A percentile compares a stretch with the other conserved stretches of the same genome.
Evolutionary conservation across 768 basidiomycete species (phyloP).

Genomic region (Lentinula sp.): DNA sequence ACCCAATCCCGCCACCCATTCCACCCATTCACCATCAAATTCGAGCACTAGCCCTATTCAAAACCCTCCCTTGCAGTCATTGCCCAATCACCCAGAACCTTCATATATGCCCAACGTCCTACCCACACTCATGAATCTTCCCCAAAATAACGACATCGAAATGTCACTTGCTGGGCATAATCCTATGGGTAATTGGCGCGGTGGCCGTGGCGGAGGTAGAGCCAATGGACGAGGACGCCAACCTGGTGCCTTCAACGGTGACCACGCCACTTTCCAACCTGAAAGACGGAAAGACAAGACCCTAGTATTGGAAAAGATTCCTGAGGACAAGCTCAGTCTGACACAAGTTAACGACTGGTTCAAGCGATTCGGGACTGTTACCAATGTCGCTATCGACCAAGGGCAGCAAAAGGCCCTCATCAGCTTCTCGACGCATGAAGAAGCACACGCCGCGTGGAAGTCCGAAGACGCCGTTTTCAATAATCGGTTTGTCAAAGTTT

Average conservation of each 20-base stretch:
- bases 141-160: conserved; percentile 25
- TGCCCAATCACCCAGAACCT: background rate
- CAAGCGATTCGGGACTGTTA: conserved; percentile 86
- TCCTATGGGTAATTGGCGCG: conserved; percentile 13
- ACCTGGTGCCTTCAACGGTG: conserved; percentile 56
- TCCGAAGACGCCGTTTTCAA: conserved; percentile 92
- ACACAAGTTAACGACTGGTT: conserved; percentile 85
- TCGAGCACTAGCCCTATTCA: background rate
- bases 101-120: background rate
- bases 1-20: conserved; percentile 17
- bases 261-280: conserved; percentile 60
- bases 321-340: conserved; percentile 72
- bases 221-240: conserved; percentile 41
- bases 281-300: conserved; percentile 71
- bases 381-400: conserved; percentile 86
- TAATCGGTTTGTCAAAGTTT: conserved; percentile 91
- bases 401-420: conserved; percentile 74
- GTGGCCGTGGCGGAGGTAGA: conserved; percentile 30
- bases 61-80: background rate
- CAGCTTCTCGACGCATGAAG: conserved; percentile 76
- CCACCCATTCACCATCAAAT: conserved; percentile 13
- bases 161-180: conserved; percentile 19
- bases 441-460: conserved; percentile 88
- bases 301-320: conserved; percentile 92
- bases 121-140: conserved; percentile 6